Evolutionary conservation across 495 filamentous ascomycete species (phyloP), one percentile per base, ranked within the genome.

Genomic region (Ramalina intermedia): DNA sequence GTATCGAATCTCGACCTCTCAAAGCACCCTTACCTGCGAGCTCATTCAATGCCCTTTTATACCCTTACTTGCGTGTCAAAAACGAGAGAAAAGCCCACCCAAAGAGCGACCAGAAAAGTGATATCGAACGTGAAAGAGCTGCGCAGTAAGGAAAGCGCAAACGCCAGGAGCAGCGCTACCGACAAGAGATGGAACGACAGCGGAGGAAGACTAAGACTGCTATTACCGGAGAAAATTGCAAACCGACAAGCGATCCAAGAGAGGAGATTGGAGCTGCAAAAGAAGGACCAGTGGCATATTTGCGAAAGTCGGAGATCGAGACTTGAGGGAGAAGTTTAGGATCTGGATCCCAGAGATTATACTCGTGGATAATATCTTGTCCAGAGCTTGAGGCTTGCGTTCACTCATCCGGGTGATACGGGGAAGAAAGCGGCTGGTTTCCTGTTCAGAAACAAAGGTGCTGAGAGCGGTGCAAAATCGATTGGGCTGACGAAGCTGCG

Each of bases 11-110:
- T n/a, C n/a, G n/a, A n/a, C n/a, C n/a, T n/a, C n/a, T n/a, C n/a
- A n/a, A n/a, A n/a, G n/a, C n/a, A n/a, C n/a, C n/a, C n/a, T n/a
- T n/a, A n/a, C n/a, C n/a, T n/a, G n/a, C n/a, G n/a, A n/a, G n/a
- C n/a, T n/a, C n/a, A n/a, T n/a, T n/a, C n/a, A n/a, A n/a, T n/a
- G n/a, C n/a, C n/a, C n/a, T n/a, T n/a, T n/a, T n/a, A n/a, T n/a
- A n/a, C n/a, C n/a, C n/a, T n/a, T n/a, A n/a, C n/a, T n/a, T n/a
- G n/a, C n/a, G 20, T 37, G 12, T 17, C 1, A 63, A 76, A 56
- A 85, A 91, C 55, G 84, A 90, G 58, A 77, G 75, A 33, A 83
- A 82, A 41, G 75, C 77, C 17, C 80, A 85, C 53, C 79, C 80
- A 14, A 87, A 81, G 58, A 80, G 79, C 23, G 84, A 93, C 23